Evolutionary conservation across 345 rosid species (phyloP).

Genomic region (Salix brachista): DNA sequence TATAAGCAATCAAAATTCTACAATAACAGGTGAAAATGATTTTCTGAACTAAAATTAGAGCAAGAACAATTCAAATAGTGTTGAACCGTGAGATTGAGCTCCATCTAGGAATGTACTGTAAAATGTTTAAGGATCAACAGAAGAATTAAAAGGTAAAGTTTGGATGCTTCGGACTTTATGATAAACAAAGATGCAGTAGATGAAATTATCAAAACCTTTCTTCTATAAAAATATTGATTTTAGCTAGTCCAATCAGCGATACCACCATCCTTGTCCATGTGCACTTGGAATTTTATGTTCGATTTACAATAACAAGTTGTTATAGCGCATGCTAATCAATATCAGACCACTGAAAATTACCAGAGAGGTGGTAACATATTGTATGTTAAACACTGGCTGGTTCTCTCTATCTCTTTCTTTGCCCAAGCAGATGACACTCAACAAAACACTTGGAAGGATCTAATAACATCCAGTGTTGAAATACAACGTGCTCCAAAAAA

Average conservation of each 20-base stretch:
- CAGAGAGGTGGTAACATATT: background rate
- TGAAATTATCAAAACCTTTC: background rate
- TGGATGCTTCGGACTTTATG: background rate
- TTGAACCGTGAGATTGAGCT: background rate
- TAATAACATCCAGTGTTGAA: background rate
- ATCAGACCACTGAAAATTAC: background rate
- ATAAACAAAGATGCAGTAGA: background rate
- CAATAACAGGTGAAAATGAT: background rate
- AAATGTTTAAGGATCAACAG: background rate
- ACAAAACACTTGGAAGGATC: background rate
- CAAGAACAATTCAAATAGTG: background rate
- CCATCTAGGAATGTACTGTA: background rate
- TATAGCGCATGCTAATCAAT: background rate
- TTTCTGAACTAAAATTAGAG: background rate
- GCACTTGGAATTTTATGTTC: background rate
- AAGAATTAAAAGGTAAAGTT: background rate
- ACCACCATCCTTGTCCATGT: background rate
- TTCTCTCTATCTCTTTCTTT: background rate
- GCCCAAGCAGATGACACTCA: background rate
- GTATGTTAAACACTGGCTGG: background rate
- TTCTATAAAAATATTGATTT: background rate
- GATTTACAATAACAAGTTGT: background rate
- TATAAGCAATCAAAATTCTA: background rate
- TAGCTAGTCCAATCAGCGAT: background rate
- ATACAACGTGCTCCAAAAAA: background rate